These are phyloP conservation scores for Emergomyces orientalis DNA, from an alignment of 2,329 filamentous ascomycete species.

Conservation along the genomic window DNA sequence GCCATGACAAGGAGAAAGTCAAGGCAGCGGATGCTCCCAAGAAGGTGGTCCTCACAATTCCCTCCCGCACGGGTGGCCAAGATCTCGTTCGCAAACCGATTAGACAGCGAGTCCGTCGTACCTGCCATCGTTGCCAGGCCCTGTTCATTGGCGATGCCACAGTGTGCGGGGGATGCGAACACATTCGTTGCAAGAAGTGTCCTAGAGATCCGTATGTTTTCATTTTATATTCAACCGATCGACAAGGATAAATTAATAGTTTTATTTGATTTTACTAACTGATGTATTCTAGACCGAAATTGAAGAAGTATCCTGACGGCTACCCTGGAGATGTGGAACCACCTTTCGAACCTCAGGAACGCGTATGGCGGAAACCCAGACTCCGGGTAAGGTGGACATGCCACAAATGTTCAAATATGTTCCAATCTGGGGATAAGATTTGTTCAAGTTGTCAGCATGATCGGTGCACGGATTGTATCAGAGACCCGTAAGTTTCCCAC, in stretches of 20 bases:
- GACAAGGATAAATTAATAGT: not conserved
- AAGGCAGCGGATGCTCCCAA: conserved; percentile 23
- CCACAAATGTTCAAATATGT: conserved; percentile 31
- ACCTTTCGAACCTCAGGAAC: conserved; percentile 25
- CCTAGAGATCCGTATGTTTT: conserved; percentile 67
- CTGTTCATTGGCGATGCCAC: conserved; percentile 53
- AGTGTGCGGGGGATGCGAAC: conserved; percentile 59
- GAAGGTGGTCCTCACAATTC: conserved; percentile 43
- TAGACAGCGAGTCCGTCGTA: conserved; percentile 63
- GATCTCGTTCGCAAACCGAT: conserved; percentile 64
- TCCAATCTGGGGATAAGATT: conserved; percentile 23
- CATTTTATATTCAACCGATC: not conserved
- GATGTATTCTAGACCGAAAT: conserved; percentile 26
- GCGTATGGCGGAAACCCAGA: conserved; percentile 31
- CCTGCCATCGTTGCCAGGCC: conserved; percentile 63
- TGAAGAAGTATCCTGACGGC: conserved; percentile 36
- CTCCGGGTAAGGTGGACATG: conserved; percentile 35
- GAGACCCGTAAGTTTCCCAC: conserved; percentile 33
- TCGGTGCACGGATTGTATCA: conserved; percentile 33
- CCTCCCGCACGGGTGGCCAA: conserved; percentile 57
- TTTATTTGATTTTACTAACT: conserved; percentile 14
- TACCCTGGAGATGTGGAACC: conserved; percentile 38
- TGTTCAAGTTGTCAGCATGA: conserved; percentile 35
- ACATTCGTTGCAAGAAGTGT: conserved; percentile 69
- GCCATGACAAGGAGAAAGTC: conserved; percentile 33